Evolutionary conservation across 2,329 filamentous ascomycete species (phyloP), one percentile per base, ranked within the genome.

Genomic region (Verticillium alfalfae): DNA sequence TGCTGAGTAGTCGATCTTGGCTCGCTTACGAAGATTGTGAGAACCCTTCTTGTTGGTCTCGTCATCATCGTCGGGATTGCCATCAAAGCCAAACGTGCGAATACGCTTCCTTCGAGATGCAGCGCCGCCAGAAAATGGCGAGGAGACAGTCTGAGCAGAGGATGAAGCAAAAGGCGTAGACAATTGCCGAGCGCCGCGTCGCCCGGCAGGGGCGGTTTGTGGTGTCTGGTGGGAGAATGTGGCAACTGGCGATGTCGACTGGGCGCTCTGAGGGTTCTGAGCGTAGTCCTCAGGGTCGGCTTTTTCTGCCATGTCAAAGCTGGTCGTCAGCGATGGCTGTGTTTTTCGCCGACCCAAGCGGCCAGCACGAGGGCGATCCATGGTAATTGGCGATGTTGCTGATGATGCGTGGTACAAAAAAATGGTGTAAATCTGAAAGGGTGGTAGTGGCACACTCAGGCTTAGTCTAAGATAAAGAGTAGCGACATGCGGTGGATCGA

Each of bases 1-100:
- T 67, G 79, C 76, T 38, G 81, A 82, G 75, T 86, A 86, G 71
- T 86, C 83, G 65, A 86, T 77, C 62, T 82, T 82, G 59, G 81
- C 75, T 60, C 84, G 78, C 70, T 82, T 84, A 65, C 84, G 78
- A 36, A 87, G 77, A 38, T 83, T 84, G 72, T 86, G 84, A 57
- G 84, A 83, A 59, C 84, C 84, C 70, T 86, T 87, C 60, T 76
- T 79, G 59, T 79, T 84, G 62, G 77, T 79, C 65, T 79, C 75
- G 41, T 76, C 74, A 26, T 83, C 81, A 55, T 80, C 79, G n/a
- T 78, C 76, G 15, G 39, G 60, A n/a, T 49, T 52, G 16, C 60
- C 64, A 10, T 65, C 63, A 34, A 57, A 52, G 36, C 55, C 64
- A 34, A 58, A 52, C 10, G 61, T 54, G n/a, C 64, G 64, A 59